Evolutionary conservation across 495 filamentous ascomycete species (phyloP), one percentile per base, ranked within the genome.

Genomic region (Penicillium soppii): DNA sequence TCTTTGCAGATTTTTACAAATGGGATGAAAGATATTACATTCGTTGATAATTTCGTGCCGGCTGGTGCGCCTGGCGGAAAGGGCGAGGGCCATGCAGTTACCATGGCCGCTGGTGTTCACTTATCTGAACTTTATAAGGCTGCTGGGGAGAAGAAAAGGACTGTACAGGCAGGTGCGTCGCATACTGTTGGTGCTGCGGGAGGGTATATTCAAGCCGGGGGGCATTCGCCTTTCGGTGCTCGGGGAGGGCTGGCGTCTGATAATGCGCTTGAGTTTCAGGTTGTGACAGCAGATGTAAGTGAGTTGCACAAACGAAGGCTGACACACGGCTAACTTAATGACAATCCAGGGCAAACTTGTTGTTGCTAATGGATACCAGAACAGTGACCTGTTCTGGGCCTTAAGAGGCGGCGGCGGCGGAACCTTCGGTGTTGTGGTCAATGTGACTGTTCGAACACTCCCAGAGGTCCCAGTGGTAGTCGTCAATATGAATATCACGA

Each of bases 381-480:
- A 85, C 52, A 41, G 71, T 0, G 82, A 86, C 44, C 72, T 87
- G 2, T 88, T 85, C 69, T 86, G 74, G 50, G 75, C 75, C 3
- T 62, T 85, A 20, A 70, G 82, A 20, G 69, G 66, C 25, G 65
- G 66, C 3, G 68, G 68, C n/a, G 66, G 65, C 25, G 65, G 40
- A 47, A 81, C 76, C 16, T 83, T 78, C 54, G 80, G 79, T 3
- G 69, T 81, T 0, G 76, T 82, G 0, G 66, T 77, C 9, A 70
- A 67, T 32, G 68, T 68, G 35, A 79, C 78, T 0, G 50, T 76
- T 33, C 71, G 72, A 13, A 65, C 26, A 46, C 72, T 58, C 65
- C 47, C 58, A 10, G 61, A 70, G 22, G 61, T 68, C 17, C 69
- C 72, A 2, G 56, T 75, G 15, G 57, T 72, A 10, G 50, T 63